Percentiles rank a stretch among this genome's conserved stretches.
Conservation (phyloP, 805 yeast species). For the Pichia eremophila region DNA sequence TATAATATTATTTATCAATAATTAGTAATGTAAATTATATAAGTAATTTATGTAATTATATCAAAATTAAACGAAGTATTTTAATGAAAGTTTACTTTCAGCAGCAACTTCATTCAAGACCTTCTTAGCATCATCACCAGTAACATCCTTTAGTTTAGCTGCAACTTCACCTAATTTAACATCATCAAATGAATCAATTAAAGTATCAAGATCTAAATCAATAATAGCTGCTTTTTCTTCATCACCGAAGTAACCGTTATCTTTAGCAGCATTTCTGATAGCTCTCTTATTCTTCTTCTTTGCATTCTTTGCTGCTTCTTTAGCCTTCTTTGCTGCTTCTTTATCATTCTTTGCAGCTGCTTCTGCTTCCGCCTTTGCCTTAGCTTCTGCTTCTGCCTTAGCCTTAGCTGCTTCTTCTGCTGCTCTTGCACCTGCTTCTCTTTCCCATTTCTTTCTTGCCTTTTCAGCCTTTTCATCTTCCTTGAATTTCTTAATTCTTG, state of each 20-base stretch:
- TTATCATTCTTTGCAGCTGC: constrained; percentile 56
- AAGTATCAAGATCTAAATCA: constrained; percentile 70
- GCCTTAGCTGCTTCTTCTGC: constrained; percentile 89
- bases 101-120: constrained; percentile 47
- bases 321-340: constrained; percentile 64
- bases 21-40: not conserved
- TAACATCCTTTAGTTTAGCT: constrained; percentile 48
- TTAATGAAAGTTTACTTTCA: constrained; percentile 19
- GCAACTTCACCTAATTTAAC: constrained; percentile 69
- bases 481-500: constrained; percentile 88
- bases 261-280: constrained; percentile 75
- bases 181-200: constrained; percentile 77
- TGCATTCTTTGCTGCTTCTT: constrained; percentile 94
- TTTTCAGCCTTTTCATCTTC: constrained; percentile 91
- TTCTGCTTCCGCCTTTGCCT: constrained; percentile 66
- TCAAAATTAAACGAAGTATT: constrained; percentile 4
- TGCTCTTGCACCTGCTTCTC: constrained; percentile 93
- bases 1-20: too few relatives aligned
- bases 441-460: constrained; percentile 94
- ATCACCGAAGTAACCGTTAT: constrained; percentile 75
- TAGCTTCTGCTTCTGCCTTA: constrained; percentile 82
- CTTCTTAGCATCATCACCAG: constrained; percentile 48
- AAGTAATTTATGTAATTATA: constrained; percentile 1
- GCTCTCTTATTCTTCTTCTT: constrained; percentile 69
- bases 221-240: constrained; percentile 55